Conservation (phyloP, 192 early-diverging fungal genomes). For the Gigaspora rosea region DNA sequence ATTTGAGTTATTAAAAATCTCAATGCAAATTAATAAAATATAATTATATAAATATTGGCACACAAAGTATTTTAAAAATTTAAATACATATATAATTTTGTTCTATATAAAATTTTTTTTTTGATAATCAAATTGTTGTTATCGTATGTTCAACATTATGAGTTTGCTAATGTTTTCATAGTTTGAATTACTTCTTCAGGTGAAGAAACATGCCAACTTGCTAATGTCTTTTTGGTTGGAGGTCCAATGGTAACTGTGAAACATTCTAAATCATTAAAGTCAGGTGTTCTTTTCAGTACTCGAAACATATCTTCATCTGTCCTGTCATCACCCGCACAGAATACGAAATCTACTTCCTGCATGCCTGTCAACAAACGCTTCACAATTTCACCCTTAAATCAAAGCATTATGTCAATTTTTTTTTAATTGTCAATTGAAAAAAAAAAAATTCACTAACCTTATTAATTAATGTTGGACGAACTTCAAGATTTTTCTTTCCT, state of each 20-base stretch:
- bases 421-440: too few species aligned
- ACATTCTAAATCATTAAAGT: constrained; percentile 40
- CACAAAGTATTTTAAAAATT: too few species aligned
- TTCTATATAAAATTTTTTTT: too few species aligned
- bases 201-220: constrained; percentile 77
- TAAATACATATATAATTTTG: too few species aligned
- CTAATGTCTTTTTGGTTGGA: constrained; percentile 84
- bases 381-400: constrained; percentile 81
- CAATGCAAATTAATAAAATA: too few species aligned
- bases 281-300: constrained; percentile 46
- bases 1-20: too few species aligned
- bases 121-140: too few species aligned
- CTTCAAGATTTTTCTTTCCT: constrained; percentile 97
- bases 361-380: constrained; percentile 71
- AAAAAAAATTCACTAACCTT: constrained; percentile 50
- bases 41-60: too few species aligned
- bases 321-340: constrained; percentile 96
- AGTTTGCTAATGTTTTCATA: not conserved
- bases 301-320: constrained; percentile 99
- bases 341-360: constrained; percentile 81
- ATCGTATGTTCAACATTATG: too few species aligned
- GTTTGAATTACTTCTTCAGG: constrained; percentile 66
- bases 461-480: constrained; percentile 89
- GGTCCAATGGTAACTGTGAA: constrained; percentile 85
- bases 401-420: too few species aligned